These are phyloP conservation scores for Acacia acuminata DNA, from an alignment of 306 rosid genomes.

Conservation along the genomic window DNA sequence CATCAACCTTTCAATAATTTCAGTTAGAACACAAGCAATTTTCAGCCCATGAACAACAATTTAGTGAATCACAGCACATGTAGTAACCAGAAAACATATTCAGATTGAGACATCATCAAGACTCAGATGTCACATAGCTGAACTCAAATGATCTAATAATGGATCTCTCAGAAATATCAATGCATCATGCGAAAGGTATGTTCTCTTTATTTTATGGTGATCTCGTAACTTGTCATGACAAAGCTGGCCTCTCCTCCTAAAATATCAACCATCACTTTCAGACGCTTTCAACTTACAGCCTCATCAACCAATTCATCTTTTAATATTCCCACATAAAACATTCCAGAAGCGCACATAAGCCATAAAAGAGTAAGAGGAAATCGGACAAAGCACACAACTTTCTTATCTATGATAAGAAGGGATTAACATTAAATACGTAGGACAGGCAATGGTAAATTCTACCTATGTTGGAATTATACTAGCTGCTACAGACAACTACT, in stretches of 20 bases:
- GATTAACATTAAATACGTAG: not conserved
- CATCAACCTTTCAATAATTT: too few species aligned
- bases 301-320: not conserved
- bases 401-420: not conserved
- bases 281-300: too few species aligned
- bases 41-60: too few species aligned
- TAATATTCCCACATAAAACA: not conserved
- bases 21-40: too few species aligned
- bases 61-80: too few species aligned
- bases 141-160: too few species aligned
- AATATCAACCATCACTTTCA: not conserved
- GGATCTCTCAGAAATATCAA: not conserved
- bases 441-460: not conserved
- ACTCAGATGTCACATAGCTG: too few species aligned
- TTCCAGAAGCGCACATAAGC: too few species aligned
- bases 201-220: not conserved
- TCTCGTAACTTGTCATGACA: not conserved
- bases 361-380: not conserved
- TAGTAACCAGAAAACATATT: too few species aligned
- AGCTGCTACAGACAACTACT: not conserved
- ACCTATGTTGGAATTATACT: not conserved
- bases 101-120: too few species aligned
- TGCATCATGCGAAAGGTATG: not conserved
- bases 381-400: not conserved
- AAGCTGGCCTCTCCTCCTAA: not conserved